Conservation (phyloP, 768 basidiomycete species). For the Myochromella boudieri region DNA sequence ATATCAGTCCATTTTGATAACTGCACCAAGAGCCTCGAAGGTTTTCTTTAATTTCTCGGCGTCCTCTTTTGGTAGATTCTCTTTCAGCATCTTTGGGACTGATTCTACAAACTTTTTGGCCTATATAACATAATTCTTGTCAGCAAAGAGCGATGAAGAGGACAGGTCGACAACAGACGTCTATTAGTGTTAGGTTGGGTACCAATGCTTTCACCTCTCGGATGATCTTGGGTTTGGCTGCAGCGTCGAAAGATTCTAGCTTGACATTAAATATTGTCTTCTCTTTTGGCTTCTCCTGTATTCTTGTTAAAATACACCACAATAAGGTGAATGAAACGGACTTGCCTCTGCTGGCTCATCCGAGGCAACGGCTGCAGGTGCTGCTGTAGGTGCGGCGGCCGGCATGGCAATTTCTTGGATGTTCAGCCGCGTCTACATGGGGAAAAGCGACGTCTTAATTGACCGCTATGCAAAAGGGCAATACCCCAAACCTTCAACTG, state of each 20-base stretch:
- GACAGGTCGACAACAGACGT: constrained; percentile 56
- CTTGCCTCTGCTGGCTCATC: constrained; percentile 72
- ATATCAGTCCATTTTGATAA: constrained; percentile 77
- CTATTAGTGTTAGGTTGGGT: constrained; percentile 94
- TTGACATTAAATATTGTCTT: constrained; percentile 97
- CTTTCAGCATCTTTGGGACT: constrained; percentile 89
- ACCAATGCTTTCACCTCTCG: constrained; percentile 95
- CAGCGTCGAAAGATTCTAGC: constrained; percentile 91
- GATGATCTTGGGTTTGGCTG: constrained; percentile 94
- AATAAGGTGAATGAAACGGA: constrained; percentile 7
- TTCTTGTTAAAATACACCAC: neutral
- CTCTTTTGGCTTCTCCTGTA: constrained; percentile 93
- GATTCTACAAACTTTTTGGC: constrained; percentile 99
- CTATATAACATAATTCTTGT: constrained; percentile 42
- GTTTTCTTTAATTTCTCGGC: constrained; percentile 93
- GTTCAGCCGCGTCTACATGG: constrained; percentile 79
- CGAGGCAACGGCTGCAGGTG: constrained; percentile 53
- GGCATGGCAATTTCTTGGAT: constrained; percentile 98
- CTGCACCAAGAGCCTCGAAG: constrained; percentile 88
- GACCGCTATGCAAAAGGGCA: neutral
- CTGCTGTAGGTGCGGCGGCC: constrained; percentile 61
- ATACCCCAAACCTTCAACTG: constrained; percentile 72
- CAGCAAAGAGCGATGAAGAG: neutral
- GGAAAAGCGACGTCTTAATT: constrained; percentile 1
- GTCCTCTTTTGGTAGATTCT: constrained; percentile 94